Evolutionary conservation across 1,284 basidiomycete species (phyloP), one percentile per base, ranked within the genome.

Genomic region (Boletus coffeatus): DNA sequence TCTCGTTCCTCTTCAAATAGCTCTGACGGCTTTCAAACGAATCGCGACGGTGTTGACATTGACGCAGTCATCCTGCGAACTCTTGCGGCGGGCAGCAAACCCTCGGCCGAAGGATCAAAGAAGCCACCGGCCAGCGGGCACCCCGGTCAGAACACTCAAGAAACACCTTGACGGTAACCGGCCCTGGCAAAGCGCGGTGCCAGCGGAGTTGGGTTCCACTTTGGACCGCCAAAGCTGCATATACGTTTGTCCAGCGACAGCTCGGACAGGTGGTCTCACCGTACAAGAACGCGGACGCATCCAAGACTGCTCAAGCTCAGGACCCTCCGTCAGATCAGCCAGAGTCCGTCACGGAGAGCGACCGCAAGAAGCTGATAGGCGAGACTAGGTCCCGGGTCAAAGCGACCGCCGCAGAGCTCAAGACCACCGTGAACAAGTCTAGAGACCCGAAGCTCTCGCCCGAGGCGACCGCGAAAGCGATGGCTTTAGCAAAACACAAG

Each of bases 1-100:
- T 85, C 84, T 52, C 78, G 81, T 57, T 83, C 84, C 25, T 84
- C 83, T 16, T 85, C 86, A 13, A 80, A 77, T 60, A 79, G 78
- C 65, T 82, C 81, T 58, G 25, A 11, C 37, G 29, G 29, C 7
- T 29, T 29, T 4, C 29, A 29, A 29, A 29, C 29, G 29, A 29
- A 29, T 29, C 29, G 4, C 29, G 29, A 29, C 29, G 29, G 29
- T 29, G 29, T 29, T 29, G 29, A 29, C 4, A 29, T 29, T 29
- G 29, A 29, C 29, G 29, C 29, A 29, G 4, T 29, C 29, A 29
- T 29, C 29, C 29, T 29, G 29, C 29, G 29, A 29, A 29, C 29
- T 4, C 29, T 29, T 29, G 4, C 29, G 29, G 29, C 29, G 29
- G 29, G 29, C 29, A 29, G 29, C 4, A 29, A 29, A 29, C 29